Conservation (phyloP, 441 rosid species). For the Flueggea neowawraea region DNA sequence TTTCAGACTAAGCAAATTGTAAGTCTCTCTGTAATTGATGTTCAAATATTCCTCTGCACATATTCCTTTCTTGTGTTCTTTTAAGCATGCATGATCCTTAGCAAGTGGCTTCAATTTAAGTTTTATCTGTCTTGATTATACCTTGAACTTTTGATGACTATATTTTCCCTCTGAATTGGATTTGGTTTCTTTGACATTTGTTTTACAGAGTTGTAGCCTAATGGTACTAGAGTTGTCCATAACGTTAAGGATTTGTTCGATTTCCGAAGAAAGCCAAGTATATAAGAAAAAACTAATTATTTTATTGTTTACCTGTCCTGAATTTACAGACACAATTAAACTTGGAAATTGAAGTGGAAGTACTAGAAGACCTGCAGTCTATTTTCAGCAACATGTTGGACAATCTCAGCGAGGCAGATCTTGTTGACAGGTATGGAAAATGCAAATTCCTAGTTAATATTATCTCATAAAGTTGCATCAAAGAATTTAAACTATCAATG, state of each 20-base stretch:
- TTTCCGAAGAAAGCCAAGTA: too few species aligned
- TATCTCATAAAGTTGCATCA: too few species aligned
- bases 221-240: neutral
- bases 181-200: too few species aligned
- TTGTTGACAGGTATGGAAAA: slow-evolving; percentile 34
- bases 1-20: slow-evolving; percentile 28
- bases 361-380: slow-evolving; percentile 54
- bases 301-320: slow-evolving; percentile 4
- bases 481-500: too few species aligned
- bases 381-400: slow-evolving; percentile 67
- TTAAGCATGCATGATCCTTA: neutral
- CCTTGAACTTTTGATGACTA: too few species aligned
- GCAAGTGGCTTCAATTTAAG: too few species aligned
- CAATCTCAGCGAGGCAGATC: slow-evolving; percentile 50
- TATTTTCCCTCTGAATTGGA: too few species aligned
- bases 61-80: neutral
- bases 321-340: slow-evolving; percentile 40
- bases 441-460: neutral
- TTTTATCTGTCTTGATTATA: too few species aligned
- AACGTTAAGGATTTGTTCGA: too few species aligned
- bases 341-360: slow-evolving; percentile 61
- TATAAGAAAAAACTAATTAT: neutral
- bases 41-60: slow-evolving; percentile 1
- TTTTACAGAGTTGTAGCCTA: too few species aligned
- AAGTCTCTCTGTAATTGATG: slow-evolving; percentile 23